phyloP scores from a whole-genome alignment of 306 rosid species.

The Hippophae rhamnoides region DNA sequence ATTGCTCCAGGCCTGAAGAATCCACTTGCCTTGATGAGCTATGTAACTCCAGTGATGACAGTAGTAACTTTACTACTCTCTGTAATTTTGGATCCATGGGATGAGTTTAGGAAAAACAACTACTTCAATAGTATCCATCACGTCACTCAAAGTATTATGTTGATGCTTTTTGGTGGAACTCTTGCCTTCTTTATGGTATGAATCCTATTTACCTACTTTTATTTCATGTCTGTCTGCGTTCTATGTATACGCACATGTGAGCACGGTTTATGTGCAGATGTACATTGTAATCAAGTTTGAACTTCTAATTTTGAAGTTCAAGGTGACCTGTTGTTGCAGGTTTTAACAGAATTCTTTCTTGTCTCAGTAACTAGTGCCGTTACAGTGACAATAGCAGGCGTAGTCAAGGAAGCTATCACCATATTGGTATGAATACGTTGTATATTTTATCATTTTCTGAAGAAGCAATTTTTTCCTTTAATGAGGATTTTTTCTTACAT shows the following conservation, averaged over 20 bases:
- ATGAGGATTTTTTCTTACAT: neutral
- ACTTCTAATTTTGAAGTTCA: constrained; percentile 11
- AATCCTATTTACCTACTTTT: constrained; percentile 7
- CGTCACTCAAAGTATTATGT: constrained; percentile 61
- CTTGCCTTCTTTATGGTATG: constrained; percentile 91
- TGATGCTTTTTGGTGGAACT: constrained; percentile 84
- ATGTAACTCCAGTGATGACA: constrained; percentile 90
- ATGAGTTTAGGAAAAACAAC: constrained; percentile 45
- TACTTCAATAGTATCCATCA: constrained; percentile 74
- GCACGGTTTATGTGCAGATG: neutral
- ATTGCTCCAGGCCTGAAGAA: constrained; percentile 73
- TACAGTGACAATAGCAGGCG: constrained; percentile 93
- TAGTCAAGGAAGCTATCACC: constrained; percentile 95
- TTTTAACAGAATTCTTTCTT: constrained; percentile 76
- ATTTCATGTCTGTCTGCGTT: neutral
- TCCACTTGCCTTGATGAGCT: constrained; percentile 90
- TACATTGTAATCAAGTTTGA: neutral
- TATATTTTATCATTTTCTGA: neutral
- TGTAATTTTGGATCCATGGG: constrained; percentile 82
- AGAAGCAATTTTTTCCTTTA: neutral
- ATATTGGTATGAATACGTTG: constrained; percentile 56
- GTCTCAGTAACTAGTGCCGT: constrained; percentile 96
- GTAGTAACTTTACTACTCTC: constrained; percentile 64
- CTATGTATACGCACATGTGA: neutral
- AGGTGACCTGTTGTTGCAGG: constrained; percentile 44